Conservation (phyloP, 176 grass and related monocot genomes). For the Oryza brachyantha region DNA sequence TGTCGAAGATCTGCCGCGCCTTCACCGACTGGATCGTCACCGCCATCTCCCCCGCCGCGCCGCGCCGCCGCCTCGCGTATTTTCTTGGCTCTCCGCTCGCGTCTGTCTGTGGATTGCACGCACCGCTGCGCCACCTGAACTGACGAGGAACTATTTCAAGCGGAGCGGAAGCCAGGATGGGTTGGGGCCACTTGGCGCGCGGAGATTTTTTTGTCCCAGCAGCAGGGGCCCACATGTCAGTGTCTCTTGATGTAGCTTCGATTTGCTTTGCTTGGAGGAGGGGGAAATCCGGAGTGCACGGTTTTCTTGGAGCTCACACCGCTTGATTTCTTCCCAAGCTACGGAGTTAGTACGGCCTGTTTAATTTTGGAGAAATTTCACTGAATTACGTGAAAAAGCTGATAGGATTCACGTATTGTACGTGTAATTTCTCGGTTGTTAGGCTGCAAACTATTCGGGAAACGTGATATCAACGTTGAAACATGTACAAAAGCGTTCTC, state of each 20-base stretch:
- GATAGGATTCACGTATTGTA: too few relatives aligned
- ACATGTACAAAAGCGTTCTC: too few relatives aligned
- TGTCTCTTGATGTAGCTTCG: neutral
- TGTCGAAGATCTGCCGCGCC: constrained; percentile 95
- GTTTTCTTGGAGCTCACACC: neutral
- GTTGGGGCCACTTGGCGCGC: neutral
- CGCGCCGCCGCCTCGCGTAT: neutral
- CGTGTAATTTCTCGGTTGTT: too few relatives aligned
- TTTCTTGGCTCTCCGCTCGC: neutral
- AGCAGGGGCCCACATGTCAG: neutral
- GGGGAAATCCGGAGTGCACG: neutral
- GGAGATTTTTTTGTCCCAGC: neutral
- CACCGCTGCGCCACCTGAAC: too few relatives aligned
- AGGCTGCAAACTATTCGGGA: too few relatives aligned
- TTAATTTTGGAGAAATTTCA: too few relatives aligned
- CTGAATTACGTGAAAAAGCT: too few relatives aligned
- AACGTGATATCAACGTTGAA: too few relatives aligned
- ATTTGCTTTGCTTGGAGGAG: neutral
- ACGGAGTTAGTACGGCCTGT: too few relatives aligned
- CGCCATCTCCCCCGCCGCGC: constrained; percentile 36
- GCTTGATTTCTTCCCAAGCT: neutral
- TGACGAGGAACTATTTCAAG: neutral
- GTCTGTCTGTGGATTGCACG: neutral
- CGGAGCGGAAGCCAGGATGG: neutral
- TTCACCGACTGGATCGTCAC: constrained; percentile 57